Percentiles rank a stretch among this genome's conserved stretches.
Conservation (phyloP, 2,329 filamentous ascomycete species). For the Talaromyces sp. region DNA sequence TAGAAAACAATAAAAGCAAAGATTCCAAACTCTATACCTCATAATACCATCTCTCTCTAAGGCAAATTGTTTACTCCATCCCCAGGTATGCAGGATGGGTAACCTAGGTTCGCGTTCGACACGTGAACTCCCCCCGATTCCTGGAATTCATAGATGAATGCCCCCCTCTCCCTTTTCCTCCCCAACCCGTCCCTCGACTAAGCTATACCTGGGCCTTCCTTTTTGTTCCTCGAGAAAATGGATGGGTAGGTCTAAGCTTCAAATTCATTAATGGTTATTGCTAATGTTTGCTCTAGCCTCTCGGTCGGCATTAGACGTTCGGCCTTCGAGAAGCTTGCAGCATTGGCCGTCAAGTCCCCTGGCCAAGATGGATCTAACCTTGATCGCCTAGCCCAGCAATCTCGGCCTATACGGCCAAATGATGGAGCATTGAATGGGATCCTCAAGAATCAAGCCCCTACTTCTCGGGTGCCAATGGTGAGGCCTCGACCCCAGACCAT, state of each 20-base stretch:
- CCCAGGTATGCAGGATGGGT: neutral
- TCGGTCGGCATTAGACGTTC: conserved; percentile 41
- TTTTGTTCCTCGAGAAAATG: neutral
- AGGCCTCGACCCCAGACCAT: neutral
- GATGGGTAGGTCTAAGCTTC: neutral
- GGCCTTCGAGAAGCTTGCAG: conserved; percentile 49
- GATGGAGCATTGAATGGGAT: conserved; percentile 41
- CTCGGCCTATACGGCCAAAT: conserved; percentile 21
- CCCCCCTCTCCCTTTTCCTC: conserved; percentile 2
- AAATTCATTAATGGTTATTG: neutral
- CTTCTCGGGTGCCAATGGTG: conserved; percentile 46
- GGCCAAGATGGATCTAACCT: conserved; percentile 36
- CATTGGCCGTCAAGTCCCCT: conserved; percentile 41
- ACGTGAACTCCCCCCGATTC: conserved; percentile 15
- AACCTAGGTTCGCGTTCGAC: conserved; percentile 18
- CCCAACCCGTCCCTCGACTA: neutral
- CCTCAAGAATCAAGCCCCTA: conserved; percentile 39
- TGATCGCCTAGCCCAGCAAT: conserved; percentile 38
- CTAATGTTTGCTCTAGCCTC: conserved; percentile 29
- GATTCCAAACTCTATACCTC: too few species aligned
- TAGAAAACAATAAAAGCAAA: too few species aligned
- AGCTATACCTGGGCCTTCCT: too few species aligned
- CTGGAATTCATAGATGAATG: too few species aligned
- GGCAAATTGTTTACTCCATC: too few species aligned
- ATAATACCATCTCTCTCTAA: too few species aligned